Evolutionary conservation across 495 filamentous ascomycete genomes (phyloP), one percentile per base, ranked within the genome.

Genomic region (Neohortaea acidophila): DNA sequence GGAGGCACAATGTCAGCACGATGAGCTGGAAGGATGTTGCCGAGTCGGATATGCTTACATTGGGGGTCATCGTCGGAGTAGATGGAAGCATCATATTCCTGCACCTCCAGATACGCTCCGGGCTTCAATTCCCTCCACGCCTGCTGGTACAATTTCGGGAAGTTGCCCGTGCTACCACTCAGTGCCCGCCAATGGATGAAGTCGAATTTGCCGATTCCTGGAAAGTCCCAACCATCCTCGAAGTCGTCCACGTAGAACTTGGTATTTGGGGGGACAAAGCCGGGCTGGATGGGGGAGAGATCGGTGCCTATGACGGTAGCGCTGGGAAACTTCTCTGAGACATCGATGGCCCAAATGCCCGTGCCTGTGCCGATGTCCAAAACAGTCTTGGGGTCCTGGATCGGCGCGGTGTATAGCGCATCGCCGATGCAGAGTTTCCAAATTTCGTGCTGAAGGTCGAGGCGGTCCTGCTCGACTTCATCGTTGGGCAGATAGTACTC

Each of bases 361-460:
- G 58, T 59, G 13, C 56, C 55, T 2, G 53, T 57, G 1, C 59
- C 59, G 29, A 60, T 39, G 33, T 62, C 55, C 14, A 60, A 43
- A 9, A 39, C 34, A 26, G 40, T 54, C 34, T 59, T n/a, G 26
- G 55, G 43, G 46, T 59, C 35, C 54, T 34, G 3, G 21, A 64
- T 47, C 19, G 51, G 75, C 2, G 75, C 68, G 29, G 68, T 65
- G 49, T 64, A 64, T 1, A 81, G 56, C 43, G 59, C 54, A n/a
- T 66, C 65, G 22, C 63, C 59, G 26, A 64, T 52, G 2, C 54
- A 65, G 7, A 76, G 55, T 30, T 67, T 61, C 26, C 71, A 64
- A 55, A 79, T 63, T 22, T 68, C 59, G 53, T 79, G 74, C 54
- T 79, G 75, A 52, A 79, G 69, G 55, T 80, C 76, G 18, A 63